Evolutionary conservation across 108 stramenopile genomes (phyloP).

Genomic region (Aurantiochytrium sp.): DNA sequence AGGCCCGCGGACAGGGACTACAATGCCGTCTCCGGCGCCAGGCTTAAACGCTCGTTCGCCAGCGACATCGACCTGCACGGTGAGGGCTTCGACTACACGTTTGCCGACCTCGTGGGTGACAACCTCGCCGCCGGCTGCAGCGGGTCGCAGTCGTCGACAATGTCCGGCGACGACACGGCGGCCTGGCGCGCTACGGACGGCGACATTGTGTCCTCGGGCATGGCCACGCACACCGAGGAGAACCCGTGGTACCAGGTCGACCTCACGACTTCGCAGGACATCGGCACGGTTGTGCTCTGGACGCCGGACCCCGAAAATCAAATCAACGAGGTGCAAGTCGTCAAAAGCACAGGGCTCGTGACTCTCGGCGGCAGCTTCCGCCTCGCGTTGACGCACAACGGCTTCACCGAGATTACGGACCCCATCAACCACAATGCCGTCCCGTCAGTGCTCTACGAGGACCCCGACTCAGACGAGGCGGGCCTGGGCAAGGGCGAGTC

Average conservation of each 20-base stretch:
- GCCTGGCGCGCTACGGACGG: constrained; percentile 28
- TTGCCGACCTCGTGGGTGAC: background rate
- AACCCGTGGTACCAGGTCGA: constrained; percentile 23
- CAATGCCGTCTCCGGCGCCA: background rate
- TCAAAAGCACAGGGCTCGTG: background rate
- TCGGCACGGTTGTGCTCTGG: constrained; percentile 21
- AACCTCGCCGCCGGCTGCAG: background rate
- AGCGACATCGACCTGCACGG: background rate
- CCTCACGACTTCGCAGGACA: background rate
- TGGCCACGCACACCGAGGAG: background rate
- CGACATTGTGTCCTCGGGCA: constrained; percentile 19
- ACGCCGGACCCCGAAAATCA: constrained; percentile 20
- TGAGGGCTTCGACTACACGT: background rate
- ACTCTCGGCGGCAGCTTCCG: background rate
- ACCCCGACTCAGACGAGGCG: background rate
- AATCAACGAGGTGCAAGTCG: background rate
- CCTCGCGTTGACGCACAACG: constrained; percentile 7
- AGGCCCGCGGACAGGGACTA: background rate
- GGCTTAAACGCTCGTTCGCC: background rate
- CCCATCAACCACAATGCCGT: background rate
- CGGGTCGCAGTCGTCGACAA: background rate
- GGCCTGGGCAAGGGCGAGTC: constrained; percentile 7
- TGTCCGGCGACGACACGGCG: constrained; percentile 11
- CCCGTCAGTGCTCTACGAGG: background rate
- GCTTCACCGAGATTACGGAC: background rate